Evolutionary conservation across 192 early-diverging fungal genomes (phyloP), one percentile per base, ranked within the genome.

Genomic region (Backusella luteola): DNA sequence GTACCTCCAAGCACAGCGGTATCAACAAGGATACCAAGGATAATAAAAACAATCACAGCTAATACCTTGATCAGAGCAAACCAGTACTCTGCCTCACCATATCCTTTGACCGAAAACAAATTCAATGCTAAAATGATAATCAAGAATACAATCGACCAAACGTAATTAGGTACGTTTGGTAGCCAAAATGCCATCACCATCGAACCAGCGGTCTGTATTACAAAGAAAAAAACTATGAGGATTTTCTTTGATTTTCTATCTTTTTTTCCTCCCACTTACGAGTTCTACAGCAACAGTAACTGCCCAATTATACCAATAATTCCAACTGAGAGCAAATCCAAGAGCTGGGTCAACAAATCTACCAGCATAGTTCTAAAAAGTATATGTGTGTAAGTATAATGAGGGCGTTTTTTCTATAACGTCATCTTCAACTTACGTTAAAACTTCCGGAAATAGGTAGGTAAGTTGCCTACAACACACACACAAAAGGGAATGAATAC

Each of bases 81-180:
- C 91, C 91, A 92, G 83, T 94, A 98, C 78, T 98, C 96, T 6
- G 89, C 84, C 80, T 98, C 96, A 74, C 95, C 96, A 87, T 94
- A 98, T 21, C 92, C 91, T 63, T 84, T 85, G 12, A 94, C 93
- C 4, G 91, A 88, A 35, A 94, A 76, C 0, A 91, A 76, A 77
- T 98, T 96, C 29, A 98, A 81, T 35, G 78, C 38, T 44, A 94
- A 81, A 77, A 98, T 92, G 0, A 92, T 67, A 1, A 87, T 23
- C 17, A 96, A 80, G 56, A 93, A 86, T 6, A 91, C 69, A 19
- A 83, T 9, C 38, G 79, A 83, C 85, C 85, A 88, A 5, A 86
- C 78, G 75, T 75, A 79, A 2, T 79, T 76, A 3, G 84, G 71
- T 11, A 79, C 53, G 39, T 73, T 19, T 3, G 81, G 81, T 17